phyloP scores from a whole-genome alignment of 2,329 filamentous ascomycete genomes.

The Anthostomella pinea region DNA sequence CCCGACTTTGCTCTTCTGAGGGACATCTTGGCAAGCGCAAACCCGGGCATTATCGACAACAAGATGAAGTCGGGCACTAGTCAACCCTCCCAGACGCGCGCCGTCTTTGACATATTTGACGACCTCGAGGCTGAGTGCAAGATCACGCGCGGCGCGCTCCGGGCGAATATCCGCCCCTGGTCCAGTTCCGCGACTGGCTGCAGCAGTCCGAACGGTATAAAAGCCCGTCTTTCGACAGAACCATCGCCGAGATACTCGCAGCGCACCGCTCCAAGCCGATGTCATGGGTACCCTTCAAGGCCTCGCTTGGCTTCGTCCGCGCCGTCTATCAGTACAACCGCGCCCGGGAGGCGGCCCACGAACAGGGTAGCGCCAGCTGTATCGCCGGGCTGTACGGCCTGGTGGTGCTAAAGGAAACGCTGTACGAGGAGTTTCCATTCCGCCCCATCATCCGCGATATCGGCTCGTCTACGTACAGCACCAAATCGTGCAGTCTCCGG shows the following conservation, averaged over 20 bases:
- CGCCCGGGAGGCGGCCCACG: neutral
- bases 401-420: conserved; percentile 4
- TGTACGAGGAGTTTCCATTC: conserved; percentile 18
- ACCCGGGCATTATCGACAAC: neutral
- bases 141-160: conserved; percentile 1
- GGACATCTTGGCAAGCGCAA: conserved; percentile 6
- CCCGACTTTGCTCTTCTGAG: conserved; percentile 8
- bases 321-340: conserved; percentile 15
- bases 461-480: conserved; percentile 6
- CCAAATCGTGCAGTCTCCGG: conserved; percentile 13
- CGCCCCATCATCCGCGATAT: conserved; percentile 10
- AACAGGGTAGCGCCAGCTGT: neutral
- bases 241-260: conserved; percentile 3
- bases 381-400: conserved; percentile 8
- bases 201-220: conserved; percentile 2
- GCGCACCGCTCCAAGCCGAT: neutral
- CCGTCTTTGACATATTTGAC: conserved; percentile 8
- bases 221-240: conserved; percentile 1
- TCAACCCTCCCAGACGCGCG: too few relatives aligned
- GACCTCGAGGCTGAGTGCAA: conserved; percentile 4
- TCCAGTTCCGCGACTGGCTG: conserved; percentile 9
- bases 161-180: conserved; percentile 5
- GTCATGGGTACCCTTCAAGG: conserved; percentile 7
- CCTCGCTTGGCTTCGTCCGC: conserved; percentile 13
- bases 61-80: neutral